Evolutionary conservation across 2,329 filamentous ascomycete species (phyloP).

Genomic region (Calonectria honghensis): DNA sequence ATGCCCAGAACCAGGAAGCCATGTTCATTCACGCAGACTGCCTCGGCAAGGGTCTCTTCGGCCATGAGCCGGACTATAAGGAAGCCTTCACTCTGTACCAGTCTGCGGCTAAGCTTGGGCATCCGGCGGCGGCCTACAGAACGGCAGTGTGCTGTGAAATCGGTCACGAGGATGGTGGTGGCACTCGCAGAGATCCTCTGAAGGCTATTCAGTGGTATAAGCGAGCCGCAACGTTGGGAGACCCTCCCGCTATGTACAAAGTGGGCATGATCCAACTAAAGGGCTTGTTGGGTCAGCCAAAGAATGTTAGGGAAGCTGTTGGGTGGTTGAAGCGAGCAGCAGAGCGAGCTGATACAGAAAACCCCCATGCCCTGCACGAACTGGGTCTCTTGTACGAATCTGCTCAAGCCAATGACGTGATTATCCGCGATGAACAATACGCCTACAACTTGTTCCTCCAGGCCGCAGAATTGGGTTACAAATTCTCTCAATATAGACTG

Average conservation of each 20-base stretch:
- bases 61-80: conserved; percentile 87
- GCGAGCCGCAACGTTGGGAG: conserved; percentile 90
- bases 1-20: conserved; percentile 84
- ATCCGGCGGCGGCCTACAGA: conserved; percentile 91
- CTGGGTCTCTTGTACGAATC: conserved; percentile 81
- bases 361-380: conserved; percentile 96
- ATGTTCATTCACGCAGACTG: conserved; percentile 97
- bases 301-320: conserved; percentile 89
- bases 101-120: conserved; percentile 91
- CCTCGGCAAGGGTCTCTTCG: conserved; percentile 87
- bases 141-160: conserved; percentile 99
- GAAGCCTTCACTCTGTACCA: conserved; percentile 97
- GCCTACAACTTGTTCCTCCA: conserved; percentile 88
- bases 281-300: conserved; percentile 90
- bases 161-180: conserved; percentile 93
- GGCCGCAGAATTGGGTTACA: conserved; percentile 92
- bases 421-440: conserved; percentile 88
- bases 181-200: conserved; percentile 90
- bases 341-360: conserved; percentile 89
- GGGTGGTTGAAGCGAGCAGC: conserved; percentile 95
- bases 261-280: conserved; percentile 97
- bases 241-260: conserved; percentile 98
- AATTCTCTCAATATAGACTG: conserved; percentile 93
- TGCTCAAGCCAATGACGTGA: conserved; percentile 79
- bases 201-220: conserved; percentile 99